A percentile compares a stretch with the other conserved stretches of the same genome.
Conservation (phyloP, 116 monocot species). For the Zostera marina region DNA sequence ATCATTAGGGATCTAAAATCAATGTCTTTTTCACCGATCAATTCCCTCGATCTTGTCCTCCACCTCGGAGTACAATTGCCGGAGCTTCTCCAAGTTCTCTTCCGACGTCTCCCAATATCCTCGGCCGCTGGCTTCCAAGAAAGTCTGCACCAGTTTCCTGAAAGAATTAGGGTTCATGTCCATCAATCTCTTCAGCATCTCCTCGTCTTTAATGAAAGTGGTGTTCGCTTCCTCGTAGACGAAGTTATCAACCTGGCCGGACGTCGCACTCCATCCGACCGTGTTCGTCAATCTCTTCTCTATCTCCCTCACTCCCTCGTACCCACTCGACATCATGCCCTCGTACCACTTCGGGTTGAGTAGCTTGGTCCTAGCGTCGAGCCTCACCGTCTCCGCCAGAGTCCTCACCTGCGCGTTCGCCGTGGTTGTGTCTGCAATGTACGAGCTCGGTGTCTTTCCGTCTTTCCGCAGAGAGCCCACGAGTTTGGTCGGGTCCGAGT, state of each 20-base stretch:
- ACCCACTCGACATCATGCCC: conserved; percentile 87
- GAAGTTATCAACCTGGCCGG: conserved; percentile 97
- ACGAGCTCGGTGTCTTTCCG: conserved; percentile 66
- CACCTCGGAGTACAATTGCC: conserved; percentile 74
- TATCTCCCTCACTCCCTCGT: conserved; percentile 96
- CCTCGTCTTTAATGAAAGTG: conserved; percentile 86
- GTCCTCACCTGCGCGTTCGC: conserved; percentile 95
- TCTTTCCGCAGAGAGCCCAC: conserved; percentile 72
- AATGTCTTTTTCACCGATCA: conserved; percentile 27
- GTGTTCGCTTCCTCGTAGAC: conserved; percentile 97
- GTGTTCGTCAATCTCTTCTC: conserved; percentile 97
- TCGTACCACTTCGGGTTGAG: conserved; percentile 99
- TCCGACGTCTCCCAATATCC: conserved; percentile 98
- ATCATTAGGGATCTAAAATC: background rate
- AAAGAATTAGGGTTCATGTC: conserved; percentile 91
- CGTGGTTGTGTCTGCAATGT: conserved; percentile 91
- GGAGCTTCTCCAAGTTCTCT: conserved; percentile 71
- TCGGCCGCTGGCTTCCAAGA: conserved; percentile 85
- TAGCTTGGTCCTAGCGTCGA: conserved; percentile 92
- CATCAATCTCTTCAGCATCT: conserved; percentile 80
- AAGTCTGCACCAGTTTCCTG: conserved; percentile 94
- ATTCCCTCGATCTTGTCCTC: conserved; percentile 98
- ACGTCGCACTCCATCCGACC: conserved; percentile 97
- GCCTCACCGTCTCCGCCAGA: conserved; percentile 79
- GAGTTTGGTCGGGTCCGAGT: conserved; percentile 92